A percentile compares a stretch with the other conserved stretches of the same genome.
Evolutionary conservation across 192 early-diverging fungal genomes (phyloP).

Genomic region (Coemansia sp.): DNA sequence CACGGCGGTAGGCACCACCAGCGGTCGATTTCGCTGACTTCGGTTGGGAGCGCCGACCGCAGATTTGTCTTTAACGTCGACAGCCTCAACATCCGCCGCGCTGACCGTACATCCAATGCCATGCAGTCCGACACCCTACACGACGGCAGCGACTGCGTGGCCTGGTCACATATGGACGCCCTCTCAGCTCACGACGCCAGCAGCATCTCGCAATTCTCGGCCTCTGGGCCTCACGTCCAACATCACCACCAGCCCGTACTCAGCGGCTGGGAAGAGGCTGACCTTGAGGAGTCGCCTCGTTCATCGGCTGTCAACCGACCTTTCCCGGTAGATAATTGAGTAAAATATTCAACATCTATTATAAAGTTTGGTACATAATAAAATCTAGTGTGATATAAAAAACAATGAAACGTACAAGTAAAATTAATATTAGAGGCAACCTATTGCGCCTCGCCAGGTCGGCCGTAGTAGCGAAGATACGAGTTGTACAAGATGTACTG

Average conservation of each 20-base stretch:
- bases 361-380: constrained; percentile 1
- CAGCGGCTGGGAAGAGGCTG: constrained; percentile 46
- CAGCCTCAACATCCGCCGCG: constrained; percentile 37
- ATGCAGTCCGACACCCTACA: constrained; percentile 42
- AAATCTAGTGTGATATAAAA: background rate
- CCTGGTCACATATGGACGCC: constrained; percentile 48
- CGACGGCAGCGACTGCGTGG: constrained; percentile 36
- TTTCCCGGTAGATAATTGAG: background rate
- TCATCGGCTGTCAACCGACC: background rate
- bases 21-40: constrained; percentile 20
- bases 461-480: constrained; percentile 53
- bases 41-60: constrained; percentile 4
- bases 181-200: constrained; percentile 25
- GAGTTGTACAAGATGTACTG: constrained; percentile 56
- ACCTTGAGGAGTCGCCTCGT: constrained; percentile 25
- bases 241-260: constrained; percentile 31
- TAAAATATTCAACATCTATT: background rate
- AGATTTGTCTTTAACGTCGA: constrained; percentile 25
- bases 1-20: background rate
- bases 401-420: background rate
- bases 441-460: constrained; percentile 24
- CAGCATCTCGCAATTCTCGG: constrained; percentile 29
- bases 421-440: background rate
- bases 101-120: constrained; percentile 37
- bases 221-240: background rate